These are phyloP conservation scores for Zymoseptoria crescenta DNA, from an alignment of 2,329 filamentous ascomycete species.

Conservation along the genomic window DNA sequence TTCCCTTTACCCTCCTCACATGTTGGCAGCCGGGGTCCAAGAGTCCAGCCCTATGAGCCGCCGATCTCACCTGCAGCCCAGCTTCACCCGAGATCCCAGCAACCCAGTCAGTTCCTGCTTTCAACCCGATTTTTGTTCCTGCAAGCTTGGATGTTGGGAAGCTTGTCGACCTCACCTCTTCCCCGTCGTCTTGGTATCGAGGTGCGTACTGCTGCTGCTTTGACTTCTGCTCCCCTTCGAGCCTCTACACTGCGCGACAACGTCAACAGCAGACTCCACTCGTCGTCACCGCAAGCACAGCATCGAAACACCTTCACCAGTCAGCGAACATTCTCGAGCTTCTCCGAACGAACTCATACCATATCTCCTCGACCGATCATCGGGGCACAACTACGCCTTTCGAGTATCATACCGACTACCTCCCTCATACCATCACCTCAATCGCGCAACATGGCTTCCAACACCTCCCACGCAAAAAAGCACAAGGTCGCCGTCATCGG, in stretches of 20 bases:
- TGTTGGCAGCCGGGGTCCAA: not conserved
- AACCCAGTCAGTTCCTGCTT: not conserved
- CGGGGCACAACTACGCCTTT: too few relatives aligned
- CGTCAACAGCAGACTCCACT: not conserved
- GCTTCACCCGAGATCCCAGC: not conserved
- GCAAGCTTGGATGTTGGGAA: not conserved
- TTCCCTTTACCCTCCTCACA: too few relatives aligned
- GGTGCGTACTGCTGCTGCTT: not conserved
- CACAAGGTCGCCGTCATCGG: conserved; percentile 93
- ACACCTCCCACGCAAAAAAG: conserved; percentile 54
- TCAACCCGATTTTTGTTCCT: not conserved
- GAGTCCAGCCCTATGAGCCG: not conserved
- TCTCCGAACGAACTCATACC: not conserved
- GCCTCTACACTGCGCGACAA: not conserved
- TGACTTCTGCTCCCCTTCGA: not conserved
- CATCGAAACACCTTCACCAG: not conserved
- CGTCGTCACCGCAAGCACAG: not conserved
- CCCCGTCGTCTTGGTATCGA: too few relatives aligned
- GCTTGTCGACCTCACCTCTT: too few relatives aligned
- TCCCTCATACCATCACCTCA: not conserved
- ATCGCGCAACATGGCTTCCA: conserved; percentile 36
- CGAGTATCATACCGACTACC: not conserved
- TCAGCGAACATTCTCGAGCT: not conserved
- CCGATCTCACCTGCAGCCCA: not conserved
- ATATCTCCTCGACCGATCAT: not conserved